Percentiles rank a stretch among this genome's conserved stretches.
These are phyloP conservation scores for Rhododendron griersonianum DNA, from an alignment of 148 eudicot species.

Conservation along the genomic window DNA sequence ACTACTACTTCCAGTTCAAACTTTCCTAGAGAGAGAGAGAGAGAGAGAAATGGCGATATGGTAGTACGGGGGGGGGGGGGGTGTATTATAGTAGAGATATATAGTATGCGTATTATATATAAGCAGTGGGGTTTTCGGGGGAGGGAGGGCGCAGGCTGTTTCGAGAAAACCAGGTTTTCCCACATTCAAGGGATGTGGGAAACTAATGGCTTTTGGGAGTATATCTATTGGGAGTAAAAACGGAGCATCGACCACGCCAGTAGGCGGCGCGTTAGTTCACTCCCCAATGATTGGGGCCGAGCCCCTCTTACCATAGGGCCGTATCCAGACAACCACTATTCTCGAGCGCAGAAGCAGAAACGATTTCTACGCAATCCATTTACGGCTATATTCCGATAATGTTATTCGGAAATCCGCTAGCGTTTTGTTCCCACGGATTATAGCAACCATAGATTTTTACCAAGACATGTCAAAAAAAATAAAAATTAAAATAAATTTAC, in stretches of 20 bases:
- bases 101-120: neutral
- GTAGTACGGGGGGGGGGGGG: neutral
- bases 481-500: too few species aligned
- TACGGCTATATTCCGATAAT: too few species aligned
- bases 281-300: neutral
- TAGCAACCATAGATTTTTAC: too few species aligned
- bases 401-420: too few species aligned
- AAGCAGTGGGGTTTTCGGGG: neutral
- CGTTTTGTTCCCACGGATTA: too few species aligned
- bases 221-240: too few species aligned
- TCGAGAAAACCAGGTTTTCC: conserved; percentile 25
- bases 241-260: neutral
- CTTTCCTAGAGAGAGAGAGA: neutral
- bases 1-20: neutral
- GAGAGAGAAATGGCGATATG: neutral
- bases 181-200: conserved; percentile 6
- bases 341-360: neutral
- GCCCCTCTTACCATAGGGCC: neutral
- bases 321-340: neutral
- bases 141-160: conserved; percentile 35
- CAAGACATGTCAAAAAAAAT: too few species aligned
- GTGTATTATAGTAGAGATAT: neutral
- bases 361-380: neutral
- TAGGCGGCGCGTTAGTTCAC: conserved; percentile 7
- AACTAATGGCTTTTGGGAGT: too few species aligned